Conservation (phyloP, 1,284 basidiomycete genomes). For the Lignosus rhinocerotis region DNA sequence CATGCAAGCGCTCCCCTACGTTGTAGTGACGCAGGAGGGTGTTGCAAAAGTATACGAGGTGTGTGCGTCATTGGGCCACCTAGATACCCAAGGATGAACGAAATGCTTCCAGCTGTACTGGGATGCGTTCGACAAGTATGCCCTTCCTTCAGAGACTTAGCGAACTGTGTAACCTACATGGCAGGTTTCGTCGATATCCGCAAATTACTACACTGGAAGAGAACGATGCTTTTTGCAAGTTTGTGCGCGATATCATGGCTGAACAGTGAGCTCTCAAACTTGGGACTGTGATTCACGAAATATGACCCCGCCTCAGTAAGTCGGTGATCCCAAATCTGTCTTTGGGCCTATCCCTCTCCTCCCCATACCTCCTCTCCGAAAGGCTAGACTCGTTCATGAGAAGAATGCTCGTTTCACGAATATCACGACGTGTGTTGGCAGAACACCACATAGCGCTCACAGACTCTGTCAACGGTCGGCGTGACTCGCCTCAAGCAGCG, state of each 20-base stretch:
- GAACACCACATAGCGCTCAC: slow-evolving; percentile 90
- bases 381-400: slow-evolving; percentile 87
- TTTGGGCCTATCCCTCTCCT: slow-evolving; percentile 76
- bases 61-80: slow-evolving; percentile 23
- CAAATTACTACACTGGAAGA: slow-evolving; percentile 73
- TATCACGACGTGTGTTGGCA: slow-evolving; percentile 85
- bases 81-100: neutral
- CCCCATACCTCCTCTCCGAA: slow-evolving; percentile 76
- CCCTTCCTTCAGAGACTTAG: slow-evolving; percentile 12
- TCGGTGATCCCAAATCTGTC: slow-evolving; percentile 77
- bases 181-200: slow-evolving; percentile 77
- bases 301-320: slow-evolving; percentile 44
- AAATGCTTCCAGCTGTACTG: slow-evolving; percentile 62
- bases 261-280: slow-evolving; percentile 60
- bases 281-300: slow-evolving; percentile 1
- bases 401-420: slow-evolving; percentile 88
- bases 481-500: slow-evolving; percentile 34
- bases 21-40: slow-evolving; percentile 86
- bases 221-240: slow-evolving; percentile 78
- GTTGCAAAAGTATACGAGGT: slow-evolving; percentile 87
- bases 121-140: slow-evolving; percentile 79
- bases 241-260: slow-evolving; percentile 64
- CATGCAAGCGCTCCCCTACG: slow-evolving; percentile 83
- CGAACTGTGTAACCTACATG: slow-evolving; percentile 15
- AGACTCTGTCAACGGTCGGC: slow-evolving; percentile 48